Base-by-base conservation (phyloP, 192 early-diverging fungal genomes). In the Mortierella hygrophila region DNA sequence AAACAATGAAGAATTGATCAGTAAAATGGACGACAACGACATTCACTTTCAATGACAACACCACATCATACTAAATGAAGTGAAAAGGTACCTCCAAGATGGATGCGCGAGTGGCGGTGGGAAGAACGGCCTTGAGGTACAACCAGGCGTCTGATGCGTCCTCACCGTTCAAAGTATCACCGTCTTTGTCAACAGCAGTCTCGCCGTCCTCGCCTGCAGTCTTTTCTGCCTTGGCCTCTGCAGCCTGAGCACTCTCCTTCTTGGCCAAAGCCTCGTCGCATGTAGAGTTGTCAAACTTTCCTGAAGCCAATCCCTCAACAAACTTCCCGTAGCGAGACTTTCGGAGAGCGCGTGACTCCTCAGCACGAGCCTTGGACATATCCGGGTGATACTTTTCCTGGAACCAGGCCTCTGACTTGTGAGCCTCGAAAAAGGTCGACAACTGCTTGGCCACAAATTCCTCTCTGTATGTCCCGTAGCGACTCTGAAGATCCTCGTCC, bases 341-440 rank as follows among this genome's bases (percentile, higher is more conserved):
- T 78, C 95, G 94, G 26, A 93, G 90, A 26, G 81, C 77, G 4
- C 88, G 79, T 15, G 95, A 87, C 74, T 93, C 87, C 40, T 89
- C 76, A 42, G 88, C 85, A 37, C 94, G 91, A 23, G 83, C 74
- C 47, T 88, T 80, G 65, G 94, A 94, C 1, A 91, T 83, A n/a
- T 88, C 92, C 9, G 97, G 97, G 83, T 98, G 95, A 80, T 98
- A 99, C 77, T 96, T 95, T 90, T 98, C 97, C 29, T 91, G 84
- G 88, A 99, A 99, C 98, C 98, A 99, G 77, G 97, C 97, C 37
- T 95, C 93, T 1, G 93, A 92, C 70, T 94, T 95, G 87, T 98
- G 95, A 26, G 87, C 88, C 1, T 91, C 88, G 88, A 96, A 97
- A 82, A 97, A 98, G 60, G 90, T 91, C 44, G 90, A 88, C 76